Evolutionary conservation across 495 filamentous ascomycete species (phyloP).

Genomic region (Annulohypoxylon maeteangense): DNA sequence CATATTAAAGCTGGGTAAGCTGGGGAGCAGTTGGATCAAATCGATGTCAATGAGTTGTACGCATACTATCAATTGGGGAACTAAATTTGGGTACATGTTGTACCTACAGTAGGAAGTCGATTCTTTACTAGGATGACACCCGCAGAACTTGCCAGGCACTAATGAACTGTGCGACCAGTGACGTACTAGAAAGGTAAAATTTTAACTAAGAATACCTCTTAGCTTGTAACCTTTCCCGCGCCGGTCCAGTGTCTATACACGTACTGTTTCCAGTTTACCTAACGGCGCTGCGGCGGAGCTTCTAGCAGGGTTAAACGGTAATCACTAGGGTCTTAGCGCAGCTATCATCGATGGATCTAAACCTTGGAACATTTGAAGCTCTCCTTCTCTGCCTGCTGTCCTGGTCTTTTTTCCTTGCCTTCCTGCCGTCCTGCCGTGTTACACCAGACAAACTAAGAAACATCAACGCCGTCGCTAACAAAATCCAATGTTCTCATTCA

Average conservation of each 20-base stretch:
- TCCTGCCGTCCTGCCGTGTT: constrained; percentile 14
- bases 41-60: constrained; percentile 37
- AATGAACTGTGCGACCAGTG: constrained; percentile 34
- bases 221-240: not conserved
- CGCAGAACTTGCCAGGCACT: constrained; percentile 22
- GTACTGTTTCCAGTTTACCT: not conserved
- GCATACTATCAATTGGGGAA: not conserved
- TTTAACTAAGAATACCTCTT: constrained; percentile 26
- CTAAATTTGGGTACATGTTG: constrained; percentile 31
- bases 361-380: not conserved
- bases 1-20: constrained; percentile 35
- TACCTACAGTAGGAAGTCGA: constrained; percentile 1
- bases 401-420: not conserved
- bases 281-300: not conserved
- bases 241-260: not conserved
- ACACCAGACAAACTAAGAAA: not conserved
- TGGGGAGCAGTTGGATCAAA: constrained; percentile 35
- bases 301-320: constrained; percentile 6
- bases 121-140: constrained; percentile 20
- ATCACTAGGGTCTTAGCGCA: constrained; percentile 22
- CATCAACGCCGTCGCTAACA: not conserved
- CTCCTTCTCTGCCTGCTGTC: no score
- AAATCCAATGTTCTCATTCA: not conserved
- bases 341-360: not conserved
- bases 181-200: constrained; percentile 39